Evolutionary conservation across 352 stramenopile species (phyloP).

Genomic region (Pythium inflatum): DNA sequence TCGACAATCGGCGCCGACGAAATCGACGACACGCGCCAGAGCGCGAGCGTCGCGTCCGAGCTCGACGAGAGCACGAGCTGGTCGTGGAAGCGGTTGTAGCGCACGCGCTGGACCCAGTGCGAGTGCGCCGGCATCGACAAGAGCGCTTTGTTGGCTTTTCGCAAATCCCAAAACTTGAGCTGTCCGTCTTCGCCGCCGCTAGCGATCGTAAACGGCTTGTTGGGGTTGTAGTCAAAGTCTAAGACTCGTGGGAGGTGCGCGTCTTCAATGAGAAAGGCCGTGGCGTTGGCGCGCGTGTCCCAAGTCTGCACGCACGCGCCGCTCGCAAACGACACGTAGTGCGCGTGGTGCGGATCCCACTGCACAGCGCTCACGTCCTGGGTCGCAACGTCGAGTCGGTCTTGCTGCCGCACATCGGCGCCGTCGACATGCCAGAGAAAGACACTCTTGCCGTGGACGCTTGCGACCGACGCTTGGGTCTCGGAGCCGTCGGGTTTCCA

Average conservation of each 20-base stretch:
- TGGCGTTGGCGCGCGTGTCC: constrained; percentile 55
- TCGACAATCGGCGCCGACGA: constrained; percentile 96
- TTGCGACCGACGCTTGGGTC: constrained; percentile 14
- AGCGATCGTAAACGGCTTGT: constrained; percentile 93
- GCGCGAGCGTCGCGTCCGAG: constrained; percentile 92
- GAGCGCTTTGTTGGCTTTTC: constrained; percentile 74
- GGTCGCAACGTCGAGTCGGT: constrained; percentile 53
- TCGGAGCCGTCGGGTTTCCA: constrained; percentile 41
- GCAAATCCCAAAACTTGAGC: constrained; percentile 98
- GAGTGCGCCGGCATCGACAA: constrained; percentile 89
- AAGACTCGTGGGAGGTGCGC: constrained; percentile 63
- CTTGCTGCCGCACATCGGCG: constrained; percentile 47
- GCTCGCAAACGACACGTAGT: constrained; percentile 65
- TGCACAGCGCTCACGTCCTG: constrained; percentile 45
- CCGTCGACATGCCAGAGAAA: constrained; percentile 56
- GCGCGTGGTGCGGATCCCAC: constrained; percentile 86
- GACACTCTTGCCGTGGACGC: constrained; percentile 25
- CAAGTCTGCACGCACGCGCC: constrained; percentile 71
- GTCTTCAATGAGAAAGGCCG: constrained; percentile 53
- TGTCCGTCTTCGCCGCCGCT: constrained; percentile 94
- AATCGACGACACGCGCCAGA: constrained; percentile 97
- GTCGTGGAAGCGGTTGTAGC: constrained; percentile 99
- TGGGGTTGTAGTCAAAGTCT: constrained; percentile 98
- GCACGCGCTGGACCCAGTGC: constrained; percentile 91
- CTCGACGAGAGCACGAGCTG: constrained; percentile 95